Base-by-base conservation (phyloP, 2,329 filamentous ascomycete genomes). In the Emergomyces orientalis region DNA sequence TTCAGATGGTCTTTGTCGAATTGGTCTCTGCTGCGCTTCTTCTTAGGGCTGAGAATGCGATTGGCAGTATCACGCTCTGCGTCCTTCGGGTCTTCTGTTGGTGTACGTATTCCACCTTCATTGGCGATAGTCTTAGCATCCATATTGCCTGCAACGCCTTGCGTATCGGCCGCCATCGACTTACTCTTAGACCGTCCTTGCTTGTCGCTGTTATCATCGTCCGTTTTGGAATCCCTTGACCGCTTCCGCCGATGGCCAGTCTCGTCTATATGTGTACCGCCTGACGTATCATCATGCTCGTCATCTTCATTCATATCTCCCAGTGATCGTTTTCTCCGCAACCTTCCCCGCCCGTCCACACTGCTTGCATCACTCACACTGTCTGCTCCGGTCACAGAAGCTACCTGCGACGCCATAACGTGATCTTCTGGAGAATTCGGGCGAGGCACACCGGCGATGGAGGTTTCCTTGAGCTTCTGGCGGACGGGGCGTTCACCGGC, bases 381-480 rank as follows among this genome's bases (percentile, higher is more conserved):
- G 65, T 41, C 63, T 61, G 9, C 65, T 61, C 63, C 60, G 39
- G 65, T 56, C 9, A 56, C 19, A 1, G 25, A 47, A 27, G 58
- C 52, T 30, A 65, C 63, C 37, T 59, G 64, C 37, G 62, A 59
- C 8, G 58, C 49, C 39, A 67, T 62, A 17, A 51, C 37, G 34
- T 65, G 34, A 37, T 68, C 65, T n/a, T 64, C 68, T 62, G 61
- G 59, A n/a, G 45, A 57, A 25, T 70, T 62, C 22, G 69, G 67
- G 7, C 65, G 66, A 32, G 37, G 43, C 25, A 47, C 45, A 22
- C 78, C 74, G 47, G 80, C 80, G 62, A 87, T 84, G n/a, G 81
- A 79, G 3, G 84, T 85, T 68, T 86, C 81, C 72, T 84, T 82
- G 61, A 87, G 75, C 73, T 85, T 83, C 71, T 86, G 81, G 63